Evolutionary conservation across 1,139 yeast species (phyloP).

Genomic region (Geotrichum cucujoidarum): DNA sequence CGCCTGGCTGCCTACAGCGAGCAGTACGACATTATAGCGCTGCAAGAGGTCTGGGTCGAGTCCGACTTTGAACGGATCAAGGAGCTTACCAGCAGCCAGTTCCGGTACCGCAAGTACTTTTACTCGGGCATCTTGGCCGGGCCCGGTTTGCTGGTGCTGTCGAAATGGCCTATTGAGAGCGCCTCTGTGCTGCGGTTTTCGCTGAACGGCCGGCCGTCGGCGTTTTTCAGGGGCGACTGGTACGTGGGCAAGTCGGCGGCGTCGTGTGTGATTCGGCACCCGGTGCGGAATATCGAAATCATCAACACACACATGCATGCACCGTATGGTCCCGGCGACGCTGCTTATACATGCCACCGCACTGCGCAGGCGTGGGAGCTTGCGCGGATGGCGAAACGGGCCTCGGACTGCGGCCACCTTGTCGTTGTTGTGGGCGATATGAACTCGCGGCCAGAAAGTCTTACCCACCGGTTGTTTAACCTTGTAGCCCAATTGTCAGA

Average conservation of each 20-base stretch:
- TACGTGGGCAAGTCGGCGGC: conserved; percentile 90
- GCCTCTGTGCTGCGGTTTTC: conserved; percentile 82
- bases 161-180: conserved; percentile 75
- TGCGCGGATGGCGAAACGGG: conserved; percentile 56
- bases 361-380: conserved; percentile 97
- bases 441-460: conserved; percentile 80
- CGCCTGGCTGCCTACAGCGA: conserved; percentile 47
- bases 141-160: conserved; percentile 83
- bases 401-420: conserved; percentile 71
- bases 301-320: conserved; percentile 97
- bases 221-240: conserved; percentile 95
- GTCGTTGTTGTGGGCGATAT: conserved; percentile 90
- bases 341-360: conserved; percentile 83
- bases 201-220: conserved; percentile 89
- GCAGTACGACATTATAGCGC: conserved; percentile 74
- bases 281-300: conserved; percentile 61
- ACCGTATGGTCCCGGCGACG: conserved; percentile 87
- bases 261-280: conserved; percentile 59
- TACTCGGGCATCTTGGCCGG: conserved; percentile 85
- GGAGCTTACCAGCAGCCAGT: conserved; percentile 42
- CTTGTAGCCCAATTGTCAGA: conserved; percentile 66
- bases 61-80: conserved; percentile 72
- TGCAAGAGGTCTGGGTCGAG: conserved; percentile 91
- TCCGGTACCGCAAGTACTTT: conserved; percentile 66
- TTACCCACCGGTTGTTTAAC: conserved; percentile 73